Conservation (phyloP, 345 rosid species). For the Rubroshorea leprosula region DNA sequence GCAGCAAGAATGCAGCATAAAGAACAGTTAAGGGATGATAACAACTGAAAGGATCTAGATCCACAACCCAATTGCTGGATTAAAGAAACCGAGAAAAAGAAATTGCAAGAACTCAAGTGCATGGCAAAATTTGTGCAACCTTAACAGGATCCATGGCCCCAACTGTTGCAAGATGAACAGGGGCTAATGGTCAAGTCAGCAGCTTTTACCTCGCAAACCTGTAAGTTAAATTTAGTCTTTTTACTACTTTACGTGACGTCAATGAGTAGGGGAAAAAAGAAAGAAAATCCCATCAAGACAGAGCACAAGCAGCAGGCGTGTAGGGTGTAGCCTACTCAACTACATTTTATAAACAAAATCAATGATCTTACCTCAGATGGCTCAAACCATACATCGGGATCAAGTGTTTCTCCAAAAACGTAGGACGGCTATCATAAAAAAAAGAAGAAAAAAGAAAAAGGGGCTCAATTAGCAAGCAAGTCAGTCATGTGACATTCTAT, state of each 20-base stretch:
- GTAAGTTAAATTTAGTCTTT: slow-evolving; percentile 7
- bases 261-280: background rate
- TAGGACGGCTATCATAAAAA: slow-evolving; percentile 62
- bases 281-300: background rate
- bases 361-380: slow-evolving; percentile 63
- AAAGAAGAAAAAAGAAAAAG: background rate
- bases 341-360: no score
- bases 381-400: slow-evolving; percentile 96
- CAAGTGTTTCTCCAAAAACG: slow-evolving; percentile 51
- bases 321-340: no score
- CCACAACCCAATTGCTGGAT: no score
- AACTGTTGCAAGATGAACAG: slow-evolving; percentile 78
- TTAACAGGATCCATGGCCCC: slow-evolving; percentile 77
- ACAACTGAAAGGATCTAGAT: no score
- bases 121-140: slow-evolving; percentile 34
- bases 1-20: background rate
- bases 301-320: no score
- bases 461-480: slow-evolving; percentile 11
- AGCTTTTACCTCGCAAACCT: slow-evolving; percentile 99
- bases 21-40: no score
- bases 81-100: background rate
- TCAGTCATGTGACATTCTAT: background rate
- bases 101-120: background rate
- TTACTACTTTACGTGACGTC: background rate
- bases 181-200: slow-evolving; percentile 96